A percentile compares a stretch with the other conserved stretches of the same genome.
phyloP scores from a whole-genome alignment of 2,329 filamentous ascomycete genomes.

The Stachybotrys elegans region DNA sequence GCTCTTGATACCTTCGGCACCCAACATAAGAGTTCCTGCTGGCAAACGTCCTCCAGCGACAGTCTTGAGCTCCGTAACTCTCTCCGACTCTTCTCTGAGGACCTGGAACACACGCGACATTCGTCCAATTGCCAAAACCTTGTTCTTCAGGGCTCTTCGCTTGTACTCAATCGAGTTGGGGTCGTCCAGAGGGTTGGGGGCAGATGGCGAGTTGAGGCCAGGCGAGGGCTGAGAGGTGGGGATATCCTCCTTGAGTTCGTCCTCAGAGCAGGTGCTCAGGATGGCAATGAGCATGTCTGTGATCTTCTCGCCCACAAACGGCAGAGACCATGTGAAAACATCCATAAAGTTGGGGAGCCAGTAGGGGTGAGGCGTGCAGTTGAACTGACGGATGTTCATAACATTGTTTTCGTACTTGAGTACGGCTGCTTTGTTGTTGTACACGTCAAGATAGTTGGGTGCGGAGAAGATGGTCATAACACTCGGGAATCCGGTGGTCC shows the following conservation, averaged over 20 bases:
- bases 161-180: constrained; percentile 90
- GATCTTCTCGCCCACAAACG: constrained; percentile 98
- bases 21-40: constrained; percentile 94
- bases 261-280: constrained; percentile 97
- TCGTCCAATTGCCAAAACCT: constrained; percentile 95
- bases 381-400: constrained; percentile 99
- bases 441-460: constrained; percentile 97
- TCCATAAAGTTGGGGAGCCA: constrained; percentile 99
- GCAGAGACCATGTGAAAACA: constrained; percentile 99
- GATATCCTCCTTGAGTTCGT: constrained; percentile 86
- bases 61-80: constrained; percentile 96
- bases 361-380: constrained; percentile 98
- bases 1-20: constrained; percentile 97
- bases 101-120: constrained; percentile 98
- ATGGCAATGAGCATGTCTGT: constrained; percentile 99
- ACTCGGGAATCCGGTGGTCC: constrained; percentile 95
- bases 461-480: constrained; percentile 99
- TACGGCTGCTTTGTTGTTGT: constrained; percentile 99
- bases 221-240: constrained; percentile 59
- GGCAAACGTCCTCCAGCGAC: constrained; percentile 88
- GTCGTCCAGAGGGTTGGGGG: constrained; percentile 48
- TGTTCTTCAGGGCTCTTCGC: constrained; percentile 97
- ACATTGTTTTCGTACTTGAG: constrained; percentile 99
- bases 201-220: constrained; percentile 70
- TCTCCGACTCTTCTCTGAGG: constrained; percentile 91